Percentiles rank a stretch among this genome's conserved stretches.
phyloP scores from a whole-genome alignment of 2,329 filamentous ascomycete species.

The Trichoderma brevicompactum region DNA sequence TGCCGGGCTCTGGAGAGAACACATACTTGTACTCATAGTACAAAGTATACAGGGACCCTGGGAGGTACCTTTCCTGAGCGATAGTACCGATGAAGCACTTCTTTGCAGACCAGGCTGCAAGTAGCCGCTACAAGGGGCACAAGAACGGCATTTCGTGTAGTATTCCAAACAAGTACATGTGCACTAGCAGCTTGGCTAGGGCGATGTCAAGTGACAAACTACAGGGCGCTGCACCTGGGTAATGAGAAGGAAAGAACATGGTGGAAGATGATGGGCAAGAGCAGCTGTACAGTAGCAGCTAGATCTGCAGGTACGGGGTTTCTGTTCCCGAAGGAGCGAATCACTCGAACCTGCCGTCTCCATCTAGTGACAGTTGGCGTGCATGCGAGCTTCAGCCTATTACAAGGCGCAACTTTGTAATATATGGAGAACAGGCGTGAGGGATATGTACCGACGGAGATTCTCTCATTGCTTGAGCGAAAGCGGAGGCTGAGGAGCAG shows the following conservation, averaged over 20 bases:
- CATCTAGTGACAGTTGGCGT: neutral
- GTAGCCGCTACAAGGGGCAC: neutral
- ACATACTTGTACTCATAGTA: too few species aligned
- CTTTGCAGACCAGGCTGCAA: neutral
- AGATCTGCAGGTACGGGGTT: conserved; percentile 20
- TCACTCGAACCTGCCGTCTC: neutral
- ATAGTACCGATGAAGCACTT: neutral
- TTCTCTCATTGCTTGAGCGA: neutral
- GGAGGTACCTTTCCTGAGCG: neutral
- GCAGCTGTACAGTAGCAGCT: neutral
- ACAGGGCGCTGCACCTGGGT: neutral
- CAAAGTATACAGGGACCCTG: neutral
- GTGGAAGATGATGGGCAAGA: too few species aligned
- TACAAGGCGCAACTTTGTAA: neutral
- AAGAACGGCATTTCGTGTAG: neutral
- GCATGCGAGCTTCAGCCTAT: conserved; percentile 7
- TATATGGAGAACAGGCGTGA: neutral
- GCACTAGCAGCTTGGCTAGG: too few species aligned
- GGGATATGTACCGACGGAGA: neutral
- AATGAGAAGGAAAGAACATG: neutral
- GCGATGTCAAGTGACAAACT: too few species aligned
- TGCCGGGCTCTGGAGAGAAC: too few species aligned
- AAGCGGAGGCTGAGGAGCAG: too few species aligned
- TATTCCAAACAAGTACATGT: too few species aligned
- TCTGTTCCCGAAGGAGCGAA: conserved; percentile 14